Conservation (phyloP, 2,329 filamentous ascomycete genomes). For the Pleomassaria siparia region DNA sequence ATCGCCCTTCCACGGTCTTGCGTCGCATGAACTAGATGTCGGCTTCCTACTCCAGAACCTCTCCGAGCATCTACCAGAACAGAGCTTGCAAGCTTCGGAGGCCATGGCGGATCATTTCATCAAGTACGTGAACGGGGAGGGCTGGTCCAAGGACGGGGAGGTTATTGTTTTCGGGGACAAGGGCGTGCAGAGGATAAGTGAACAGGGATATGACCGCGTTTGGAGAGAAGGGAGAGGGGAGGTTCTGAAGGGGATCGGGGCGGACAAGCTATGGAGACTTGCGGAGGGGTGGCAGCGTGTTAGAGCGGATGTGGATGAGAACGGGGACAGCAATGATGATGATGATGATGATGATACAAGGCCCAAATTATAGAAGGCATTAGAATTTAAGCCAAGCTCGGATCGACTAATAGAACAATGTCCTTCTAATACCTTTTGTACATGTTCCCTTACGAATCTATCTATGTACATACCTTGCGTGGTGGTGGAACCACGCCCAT, state of each 20-base stretch:
- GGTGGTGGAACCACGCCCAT: no score
- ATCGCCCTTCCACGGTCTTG: slow-evolving; percentile 20
- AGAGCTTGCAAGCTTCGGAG: slow-evolving; percentile 10
- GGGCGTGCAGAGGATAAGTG: slow-evolving; percentile 12
- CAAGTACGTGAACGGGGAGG: slow-evolving; percentile 24
- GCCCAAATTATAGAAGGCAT: no score
- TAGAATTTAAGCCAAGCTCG: no score
- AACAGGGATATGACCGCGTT: slow-evolving; percentile 24
- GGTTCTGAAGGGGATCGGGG: slow-evolving; percentile 22
- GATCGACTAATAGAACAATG: no score
- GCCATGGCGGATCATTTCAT: slow-evolving; percentile 29
- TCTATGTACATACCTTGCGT: no score
- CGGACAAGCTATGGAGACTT: slow-evolving; percentile 24
- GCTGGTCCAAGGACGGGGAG: slow-evolving; percentile 22
- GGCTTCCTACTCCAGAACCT: slow-evolving; percentile 32
- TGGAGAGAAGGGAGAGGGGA: slow-evolving; percentile 24
- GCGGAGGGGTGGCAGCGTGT: slow-evolving; percentile 35
- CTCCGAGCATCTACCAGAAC: slow-evolving; percentile 16
- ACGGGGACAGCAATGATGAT: background rate
- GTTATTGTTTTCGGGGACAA: slow-evolving; percentile 22
- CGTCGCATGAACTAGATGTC: slow-evolving; percentile 36
- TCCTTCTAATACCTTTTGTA: no score
- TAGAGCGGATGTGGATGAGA: slow-evolving; percentile 3
- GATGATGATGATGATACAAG: no score
- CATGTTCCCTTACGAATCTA: no score